Base-by-base conservation (phyloP, 805 yeast species). In the Vanderwaltozyma polyspora region DNA sequence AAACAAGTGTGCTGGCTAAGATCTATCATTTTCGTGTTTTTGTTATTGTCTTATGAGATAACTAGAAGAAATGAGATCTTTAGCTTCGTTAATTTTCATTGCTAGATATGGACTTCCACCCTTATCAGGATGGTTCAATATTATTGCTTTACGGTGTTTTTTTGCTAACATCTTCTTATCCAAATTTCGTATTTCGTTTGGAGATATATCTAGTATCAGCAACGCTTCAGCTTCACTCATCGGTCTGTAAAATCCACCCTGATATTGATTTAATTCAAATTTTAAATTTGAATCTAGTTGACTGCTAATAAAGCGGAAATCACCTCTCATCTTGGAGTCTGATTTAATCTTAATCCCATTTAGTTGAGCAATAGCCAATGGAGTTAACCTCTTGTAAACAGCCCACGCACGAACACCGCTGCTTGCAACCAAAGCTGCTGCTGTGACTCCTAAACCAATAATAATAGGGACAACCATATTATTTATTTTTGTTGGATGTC, bases 61-160 rank as follows among this genome's bases (percentile, higher is more conserved):
- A 19, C 36, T 28, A 9, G 31, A 2, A 3, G 32, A 28, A 2
- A 33, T 28, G n/a, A 34, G 9, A 11, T 84, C 93, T 51, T 79
- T 79, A 19, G 96, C 95, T 62, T 87, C 95, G 56, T 87, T 87
- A 41, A 87, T 79, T 64, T 87, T 87, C 38, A 87, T 77, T 31
- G 96, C 95, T 57, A 87, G 57, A 49, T 72, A 85, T 19, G 93
- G 82, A 9, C 93, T 79, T 2, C 96, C 96, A 23, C 95, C 95
- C 54, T 77, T 81, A 63, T 87, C 96, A 9, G 96, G 96, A 54
- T 87, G 96, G 57, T 87, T 87, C 32, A 80, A 72, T 60, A 84
- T 60, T 91, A 87, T 82, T 49, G 86, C 78, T 47, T 67, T 67
- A 61, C 95, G 73, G 55, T 87, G 95, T 39, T 76, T 77, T 41